phyloP scores from a whole-genome alignment of 176 grass and related monocot species.

The Lolium multiflorum region DNA sequence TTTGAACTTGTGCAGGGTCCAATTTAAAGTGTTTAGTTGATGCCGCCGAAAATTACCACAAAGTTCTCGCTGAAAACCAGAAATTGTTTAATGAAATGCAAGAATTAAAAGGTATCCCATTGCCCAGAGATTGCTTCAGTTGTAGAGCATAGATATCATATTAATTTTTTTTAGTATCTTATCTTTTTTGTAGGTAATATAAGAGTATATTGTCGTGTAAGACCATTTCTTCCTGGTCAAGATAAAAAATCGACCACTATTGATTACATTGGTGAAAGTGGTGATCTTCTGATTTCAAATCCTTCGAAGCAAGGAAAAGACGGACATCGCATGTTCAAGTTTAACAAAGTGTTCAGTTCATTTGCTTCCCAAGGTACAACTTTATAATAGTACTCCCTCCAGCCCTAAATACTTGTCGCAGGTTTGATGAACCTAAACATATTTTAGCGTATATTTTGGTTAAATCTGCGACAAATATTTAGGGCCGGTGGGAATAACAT shows the following conservation, averaged over 20 bases:
- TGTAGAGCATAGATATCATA: neutral
- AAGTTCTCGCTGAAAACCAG: conserved; percentile 88
- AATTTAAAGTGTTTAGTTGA: conserved; percentile 77
- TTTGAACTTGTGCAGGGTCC: conserved; percentile 55
- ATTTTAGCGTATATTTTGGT: too few species aligned
- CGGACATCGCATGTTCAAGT: conserved; percentile 88
- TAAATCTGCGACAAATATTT: too few species aligned
- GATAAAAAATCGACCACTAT: conserved; percentile 71
- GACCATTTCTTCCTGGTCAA: conserved; percentile 92
- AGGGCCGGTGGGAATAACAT: too few species aligned
- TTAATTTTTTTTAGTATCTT: neutral
- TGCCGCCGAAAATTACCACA: conserved; percentile 92
- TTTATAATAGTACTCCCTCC: neutral
- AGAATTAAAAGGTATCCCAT: conserved; percentile 79
- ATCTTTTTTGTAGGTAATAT: conserved; percentile 73
- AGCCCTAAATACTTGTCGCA: too few species aligned
- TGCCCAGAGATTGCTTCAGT: neutral
- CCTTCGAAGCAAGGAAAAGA: conserved; percentile 91
- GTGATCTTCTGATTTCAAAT: conserved; percentile 84
- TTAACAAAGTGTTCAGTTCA: conserved; percentile 86
- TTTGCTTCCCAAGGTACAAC: conserved; percentile 77
- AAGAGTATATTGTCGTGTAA: conserved; percentile 95
- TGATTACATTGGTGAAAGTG: conserved; percentile 94
- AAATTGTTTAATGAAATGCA: conserved; percentile 95
- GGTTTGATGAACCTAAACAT: too few species aligned